Percentiles rank a stretch among this genome's conserved stretches.
These are phyloP conservation scores for Aspergillus glaucus DNA, from an alignment of 2,329 filamentous ascomycete species.

Conservation along the genomic window DNA sequence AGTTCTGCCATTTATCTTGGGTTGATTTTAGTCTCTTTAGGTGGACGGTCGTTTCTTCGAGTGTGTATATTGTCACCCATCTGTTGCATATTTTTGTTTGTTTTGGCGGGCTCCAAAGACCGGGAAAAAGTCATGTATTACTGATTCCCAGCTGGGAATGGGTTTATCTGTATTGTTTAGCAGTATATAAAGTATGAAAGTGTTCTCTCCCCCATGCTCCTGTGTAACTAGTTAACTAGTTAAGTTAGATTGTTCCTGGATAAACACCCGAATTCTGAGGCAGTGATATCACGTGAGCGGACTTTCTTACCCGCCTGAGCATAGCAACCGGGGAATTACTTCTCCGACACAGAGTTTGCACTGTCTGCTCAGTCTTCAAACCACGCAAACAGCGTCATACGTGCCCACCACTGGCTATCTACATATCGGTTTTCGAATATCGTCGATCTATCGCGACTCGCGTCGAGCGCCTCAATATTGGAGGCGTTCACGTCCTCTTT, in stretches of 20 bases:
- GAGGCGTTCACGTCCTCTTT: background rate
- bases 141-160: background rate
- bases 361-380: conserved; percentile 37
- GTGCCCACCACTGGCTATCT: conserved; percentile 17
- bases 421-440: conserved; percentile 5
- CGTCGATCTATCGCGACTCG: background rate
- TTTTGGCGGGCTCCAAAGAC: background rate
- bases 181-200: background rate
- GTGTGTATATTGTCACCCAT: background rate
- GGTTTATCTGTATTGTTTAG: background rate
- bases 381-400: conserved; percentile 31
- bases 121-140: background rate
- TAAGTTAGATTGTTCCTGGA: too few species aligned
- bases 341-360: conserved; percentile 33
- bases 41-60: background rate
- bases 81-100: too few species aligned
- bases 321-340: background rate
- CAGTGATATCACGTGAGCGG: background rate
- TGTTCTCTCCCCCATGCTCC: too few species aligned
- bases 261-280: too few species aligned
- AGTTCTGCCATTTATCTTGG: background rate
- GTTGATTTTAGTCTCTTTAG: too few species aligned
- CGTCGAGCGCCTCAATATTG: background rate
- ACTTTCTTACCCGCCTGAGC: background rate
- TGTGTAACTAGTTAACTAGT: too few species aligned